These are phyloP conservation scores for Talaromyces wortmannii DNA, from an alignment of 495 filamentous ascomycete genomes.

Conservation along the genomic window DNA sequence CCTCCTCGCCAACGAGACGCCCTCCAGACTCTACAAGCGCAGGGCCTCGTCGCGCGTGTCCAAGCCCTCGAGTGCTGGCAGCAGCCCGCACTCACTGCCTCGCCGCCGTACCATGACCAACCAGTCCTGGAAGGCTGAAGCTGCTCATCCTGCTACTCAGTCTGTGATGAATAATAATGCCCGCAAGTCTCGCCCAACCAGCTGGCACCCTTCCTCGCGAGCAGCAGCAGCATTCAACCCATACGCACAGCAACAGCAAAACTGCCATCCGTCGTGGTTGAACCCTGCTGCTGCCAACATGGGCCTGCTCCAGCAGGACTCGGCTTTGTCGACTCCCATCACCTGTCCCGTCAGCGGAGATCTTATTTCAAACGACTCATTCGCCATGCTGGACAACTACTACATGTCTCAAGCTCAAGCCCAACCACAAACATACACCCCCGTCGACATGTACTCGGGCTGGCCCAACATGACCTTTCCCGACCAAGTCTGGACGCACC, in stretches of 20 bases:
- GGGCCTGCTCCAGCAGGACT: not conserved
- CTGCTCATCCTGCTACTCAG: too few species aligned
- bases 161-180: too few species aligned
- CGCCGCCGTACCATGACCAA: slow-evolving; percentile 42
- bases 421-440: not conserved
- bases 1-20: not conserved
- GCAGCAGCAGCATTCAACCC: slow-evolving; percentile 6
- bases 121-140: not conserved
- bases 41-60: slow-evolving; percentile 44
- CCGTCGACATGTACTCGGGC: not conserved
- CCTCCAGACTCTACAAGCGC: slow-evolving; percentile 15
- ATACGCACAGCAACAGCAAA: not conserved
- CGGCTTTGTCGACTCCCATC: slow-evolving; percentile 4
- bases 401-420: not conserved
- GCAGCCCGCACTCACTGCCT: slow-evolving; percentile 56
- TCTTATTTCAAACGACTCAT: slow-evolving; percentile 1
- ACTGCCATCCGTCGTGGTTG: slow-evolving; percentile 5
- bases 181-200: slow-evolving; percentile 51
- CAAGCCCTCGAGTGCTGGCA: slow-evolving; percentile 64
- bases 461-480: not conserved
- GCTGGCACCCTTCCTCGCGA: slow-evolving; percentile 60
- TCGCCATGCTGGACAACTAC: not conserved
- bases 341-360: slow-evolving; percentile 5
- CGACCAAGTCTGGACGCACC: slow-evolving; percentile 1
- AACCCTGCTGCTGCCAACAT: not conserved